Evolutionary conservation across 768 basidiomycete genomes (phyloP), one percentile per base, ranked within the genome.

Genomic region (Psilocybe subaeruginosa): DNA sequence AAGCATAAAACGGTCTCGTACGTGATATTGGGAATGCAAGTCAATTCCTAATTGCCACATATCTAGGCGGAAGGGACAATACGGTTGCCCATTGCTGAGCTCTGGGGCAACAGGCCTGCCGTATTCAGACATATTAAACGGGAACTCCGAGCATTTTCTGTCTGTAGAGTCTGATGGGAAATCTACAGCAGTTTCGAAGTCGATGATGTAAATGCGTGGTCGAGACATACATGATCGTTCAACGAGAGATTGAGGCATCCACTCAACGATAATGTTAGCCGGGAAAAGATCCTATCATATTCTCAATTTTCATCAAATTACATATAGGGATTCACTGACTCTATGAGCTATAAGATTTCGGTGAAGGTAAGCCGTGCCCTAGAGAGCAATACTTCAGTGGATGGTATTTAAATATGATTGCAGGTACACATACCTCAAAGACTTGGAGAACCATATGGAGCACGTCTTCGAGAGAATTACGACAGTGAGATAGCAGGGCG

Each of bases 21-120:
- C 52, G 3, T n/a, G 37, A 19, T 39, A 43, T 5, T 30, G 4
- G n/a, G 27, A 37, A 7, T 43, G 45, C 9, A 65, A 23, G 30
- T 56, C 27, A 9, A 9, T 54, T 2, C 61, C 61, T 19, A 65
- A 51, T 12, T 65, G 64, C 64, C 61, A 65, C 4, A 65, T 56
- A 41, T 65, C 64, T 14, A 65, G 19, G 3, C 33, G n/a, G 39
- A 65, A 65, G 0, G 64, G 64, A n/a, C 49, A 62, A 31, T 65
- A 65, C 1, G 58, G 35, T n/a, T 33, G n/a, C 9, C 17, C 55
- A 4, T 9, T n/a, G 5, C 12, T 9, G 3, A 65, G 45, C 16
- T 65, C 64, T 0, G 54, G 49, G 7, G 64, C 53, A 3, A 35
- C 11, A 4, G 16, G 41, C 2, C 61, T 53, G 12, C 16, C 37